Percentiles rank a stretch among this genome's conserved stretches.
Conservation (phyloP, 2,329 filamentous ascomycete species). For the Penicillium oxalicum region DNA sequence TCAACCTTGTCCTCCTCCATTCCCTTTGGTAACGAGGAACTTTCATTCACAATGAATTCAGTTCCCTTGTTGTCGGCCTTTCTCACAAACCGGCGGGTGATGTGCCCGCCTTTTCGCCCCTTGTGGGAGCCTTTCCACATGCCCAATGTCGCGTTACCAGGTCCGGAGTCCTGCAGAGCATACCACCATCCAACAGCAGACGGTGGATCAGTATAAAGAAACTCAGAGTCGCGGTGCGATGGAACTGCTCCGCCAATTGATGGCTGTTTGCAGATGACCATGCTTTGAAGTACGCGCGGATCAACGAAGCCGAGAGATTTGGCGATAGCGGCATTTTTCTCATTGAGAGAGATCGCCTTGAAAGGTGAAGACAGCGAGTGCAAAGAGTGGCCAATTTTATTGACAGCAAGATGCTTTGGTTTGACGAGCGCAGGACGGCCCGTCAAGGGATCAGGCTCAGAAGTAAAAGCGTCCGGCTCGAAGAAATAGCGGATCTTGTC, state of each 20-base stretch:
- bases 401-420: constrained; percentile 78
- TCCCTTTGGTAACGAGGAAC: constrained; percentile 56
- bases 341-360: constrained; percentile 44
- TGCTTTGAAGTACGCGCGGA: constrained; percentile 78
- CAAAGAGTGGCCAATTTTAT: constrained; percentile 78
- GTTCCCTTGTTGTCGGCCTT: constrained; percentile 51
- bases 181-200: constrained; percentile 96
- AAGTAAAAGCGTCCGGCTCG: constrained; percentile 69
- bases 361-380: constrained; percentile 66
- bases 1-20: constrained; percentile 41
- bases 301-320: constrained; percentile 66
- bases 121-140: constrained; percentile 76
- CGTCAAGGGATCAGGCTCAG: constrained; percentile 36
- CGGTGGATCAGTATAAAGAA: constrained; percentile 83
- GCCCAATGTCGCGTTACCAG: constrained; percentile 79
- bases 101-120: constrained; percentile 53
- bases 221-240: constrained; percentile 86
- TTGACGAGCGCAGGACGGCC: constrained; percentile 59
- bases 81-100: constrained; percentile 71
- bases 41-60: constrained; percentile 65
- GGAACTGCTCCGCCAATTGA: constrained; percentile 90
- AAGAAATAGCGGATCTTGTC: constrained; percentile 97
- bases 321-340: constrained; percentile 58
- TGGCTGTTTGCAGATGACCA: constrained; percentile 98
- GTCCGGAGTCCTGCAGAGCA: constrained; percentile 84